These are phyloP conservation scores for Neofusicoccum sp. DNA, from an alignment of 2,329 filamentous ascomycete species.

Conservation along the genomic window DNA sequence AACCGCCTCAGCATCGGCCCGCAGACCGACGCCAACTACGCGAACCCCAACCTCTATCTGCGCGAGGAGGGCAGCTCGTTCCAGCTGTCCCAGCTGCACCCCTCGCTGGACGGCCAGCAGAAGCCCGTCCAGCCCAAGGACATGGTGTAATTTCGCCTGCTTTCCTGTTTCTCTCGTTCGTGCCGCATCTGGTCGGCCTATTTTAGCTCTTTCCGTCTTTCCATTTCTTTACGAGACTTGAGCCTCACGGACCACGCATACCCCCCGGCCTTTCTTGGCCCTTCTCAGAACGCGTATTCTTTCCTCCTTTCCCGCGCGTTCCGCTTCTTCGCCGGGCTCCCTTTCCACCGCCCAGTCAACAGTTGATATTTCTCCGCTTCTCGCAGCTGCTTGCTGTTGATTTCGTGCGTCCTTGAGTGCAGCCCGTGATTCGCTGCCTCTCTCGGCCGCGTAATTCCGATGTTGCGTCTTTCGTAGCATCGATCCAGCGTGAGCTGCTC, in stretches of 20 bases:
- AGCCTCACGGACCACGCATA: not conserved
- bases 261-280: not conserved
- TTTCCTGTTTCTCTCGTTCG: not conserved
- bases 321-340: not conserved
- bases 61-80: constrained; percentile 8
- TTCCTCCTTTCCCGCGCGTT: not conserved
- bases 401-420: not conserved
- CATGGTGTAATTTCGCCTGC: not conserved
- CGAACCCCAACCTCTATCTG: constrained; percentile 2
- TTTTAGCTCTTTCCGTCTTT: not conserved
- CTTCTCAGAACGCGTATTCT: not conserved
- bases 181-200: not conserved
- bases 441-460: not conserved
- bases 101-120: constrained; percentile 8
- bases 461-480: not conserved
- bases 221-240: not conserved
- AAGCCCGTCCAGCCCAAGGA: not conserved
- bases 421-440: not conserved
- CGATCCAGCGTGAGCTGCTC: not conserved
- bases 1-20: constrained; percentile 5
- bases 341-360: not conserved
- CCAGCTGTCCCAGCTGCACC: constrained; percentile 1
- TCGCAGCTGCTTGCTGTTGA: not conserved
- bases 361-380: not conserved
- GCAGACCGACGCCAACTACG: not conserved